Conservation (phyloP, 2,329 filamentous ascomycete species). For the Sclerotinia glacialis region DNA sequence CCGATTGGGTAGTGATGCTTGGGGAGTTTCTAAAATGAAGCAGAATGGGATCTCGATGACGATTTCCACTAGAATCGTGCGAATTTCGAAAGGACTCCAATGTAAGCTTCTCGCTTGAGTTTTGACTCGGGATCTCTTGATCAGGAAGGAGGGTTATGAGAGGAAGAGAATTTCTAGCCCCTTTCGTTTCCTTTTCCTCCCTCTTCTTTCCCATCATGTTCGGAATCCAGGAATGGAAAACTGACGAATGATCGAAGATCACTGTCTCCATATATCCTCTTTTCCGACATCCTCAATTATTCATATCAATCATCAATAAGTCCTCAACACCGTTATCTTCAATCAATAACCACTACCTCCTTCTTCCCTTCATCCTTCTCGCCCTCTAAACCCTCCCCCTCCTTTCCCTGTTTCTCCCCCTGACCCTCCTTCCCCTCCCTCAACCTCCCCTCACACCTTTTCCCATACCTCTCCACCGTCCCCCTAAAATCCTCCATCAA, state of each 20-base stretch:
- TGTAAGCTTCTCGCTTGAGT: background rate
- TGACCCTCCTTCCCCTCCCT: background rate
- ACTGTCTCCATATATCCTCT: background rate
- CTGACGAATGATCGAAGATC: background rate
- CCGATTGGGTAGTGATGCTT: too few species aligned
- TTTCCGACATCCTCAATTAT: background rate
- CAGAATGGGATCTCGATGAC: too few species aligned
- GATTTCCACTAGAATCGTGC: background rate
- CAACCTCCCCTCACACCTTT: conserved; percentile 27
- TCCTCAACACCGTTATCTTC: background rate
- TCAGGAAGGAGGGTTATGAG: background rate
- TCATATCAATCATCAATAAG: background rate
- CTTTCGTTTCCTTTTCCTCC: background rate
- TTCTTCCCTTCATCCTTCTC: too few species aligned
- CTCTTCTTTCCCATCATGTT: background rate
- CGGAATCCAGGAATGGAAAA: background rate
- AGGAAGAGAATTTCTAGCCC: background rate
- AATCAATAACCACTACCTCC: background rate
- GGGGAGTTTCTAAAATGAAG: too few species aligned
- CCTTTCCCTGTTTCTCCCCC: background rate
- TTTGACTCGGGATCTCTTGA: background rate
- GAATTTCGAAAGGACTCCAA: background rate
- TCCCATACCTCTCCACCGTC: conserved; percentile 31
- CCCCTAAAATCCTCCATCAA: conserved; percentile 32
- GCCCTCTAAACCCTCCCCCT: background rate